Conservation (phyloP, 176 grass and related monocot genomes). For the Lolium multiflorum region DNA sequence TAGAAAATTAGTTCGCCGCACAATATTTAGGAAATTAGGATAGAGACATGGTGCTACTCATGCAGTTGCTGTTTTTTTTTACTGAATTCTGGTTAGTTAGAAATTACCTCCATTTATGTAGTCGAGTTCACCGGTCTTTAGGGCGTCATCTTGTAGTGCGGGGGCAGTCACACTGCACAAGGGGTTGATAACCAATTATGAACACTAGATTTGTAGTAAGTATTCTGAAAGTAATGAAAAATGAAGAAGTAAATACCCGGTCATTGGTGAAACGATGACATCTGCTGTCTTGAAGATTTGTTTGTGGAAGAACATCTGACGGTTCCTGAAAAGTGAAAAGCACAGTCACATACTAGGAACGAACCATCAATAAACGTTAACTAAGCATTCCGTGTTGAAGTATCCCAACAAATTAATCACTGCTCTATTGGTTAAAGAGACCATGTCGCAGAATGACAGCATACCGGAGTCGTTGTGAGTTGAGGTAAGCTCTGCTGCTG, state of each 20-base stretch:
- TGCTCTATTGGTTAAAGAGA: background rate
- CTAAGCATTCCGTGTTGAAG: background rate
- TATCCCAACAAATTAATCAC: background rate
- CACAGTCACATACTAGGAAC: background rate
- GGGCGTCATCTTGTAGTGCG: slow-evolving; percentile 77
- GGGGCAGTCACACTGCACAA: slow-evolving; percentile 86
- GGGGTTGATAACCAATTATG: background rate
- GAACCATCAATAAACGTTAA: background rate
- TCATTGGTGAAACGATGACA: slow-evolving; percentile 96
- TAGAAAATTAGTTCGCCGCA: background rate
- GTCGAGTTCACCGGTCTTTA: slow-evolving; percentile 78
- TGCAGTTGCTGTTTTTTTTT: background rate
- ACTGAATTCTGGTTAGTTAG: background rate
- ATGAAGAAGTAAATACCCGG: slow-evolving; percentile 57
- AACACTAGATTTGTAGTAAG: background rate
- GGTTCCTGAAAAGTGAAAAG: slow-evolving; percentile 59
- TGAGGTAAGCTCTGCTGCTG: slow-evolving; percentile 89
- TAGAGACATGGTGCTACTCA: background rate
- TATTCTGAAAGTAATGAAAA: background rate
- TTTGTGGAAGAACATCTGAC: slow-evolving; percentile 93
- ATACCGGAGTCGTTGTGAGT: slow-evolving; percentile 85
- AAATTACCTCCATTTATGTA: slow-evolving; percentile 96
- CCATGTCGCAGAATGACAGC: background rate
- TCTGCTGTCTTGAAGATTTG: slow-evolving; percentile 92
- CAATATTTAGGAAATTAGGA: background rate